These are phyloP conservation scores for Ogataea glucozyma DNA, from an alignment of 805 yeast species.

Conservation along the genomic window DNA sequence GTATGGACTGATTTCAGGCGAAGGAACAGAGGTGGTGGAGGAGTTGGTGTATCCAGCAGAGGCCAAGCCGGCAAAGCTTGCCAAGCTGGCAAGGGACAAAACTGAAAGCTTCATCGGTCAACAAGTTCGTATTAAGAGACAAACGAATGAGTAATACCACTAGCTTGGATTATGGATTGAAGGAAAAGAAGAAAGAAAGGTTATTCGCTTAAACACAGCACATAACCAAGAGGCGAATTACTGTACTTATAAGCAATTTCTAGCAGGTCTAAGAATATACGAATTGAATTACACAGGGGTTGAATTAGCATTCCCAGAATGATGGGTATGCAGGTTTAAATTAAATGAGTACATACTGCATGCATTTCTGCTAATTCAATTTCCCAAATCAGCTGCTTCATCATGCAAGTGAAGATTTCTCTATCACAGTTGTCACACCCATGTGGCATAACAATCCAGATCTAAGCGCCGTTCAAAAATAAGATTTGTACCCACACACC, in stretches of 20 bases:
- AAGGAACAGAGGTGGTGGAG: conserved; percentile 15
- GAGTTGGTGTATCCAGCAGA: conserved; percentile 26
- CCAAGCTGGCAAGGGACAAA: conserved; percentile 20
- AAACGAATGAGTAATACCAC: conserved; percentile 20
- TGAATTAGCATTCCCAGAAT: background rate
- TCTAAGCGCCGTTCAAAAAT: background rate
- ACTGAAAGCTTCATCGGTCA: conserved; percentile 24
- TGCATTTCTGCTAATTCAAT: background rate
- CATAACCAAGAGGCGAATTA: background rate
- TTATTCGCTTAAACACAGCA: background rate
- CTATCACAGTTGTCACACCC: background rate
- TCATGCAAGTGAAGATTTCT: background rate
- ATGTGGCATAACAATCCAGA: background rate
- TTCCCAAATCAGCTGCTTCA: background rate
- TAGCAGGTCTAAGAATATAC: background rate
- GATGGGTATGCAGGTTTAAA: background rate
- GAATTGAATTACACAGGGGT: conserved; percentile 2
- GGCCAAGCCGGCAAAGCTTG: conserved; percentile 18
- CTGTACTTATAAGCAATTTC: background rate
- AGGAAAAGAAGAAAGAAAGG: background rate
- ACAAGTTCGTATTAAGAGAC: conserved; percentile 8
- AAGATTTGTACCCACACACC: background rate
- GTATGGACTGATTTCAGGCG: conserved; percentile 22
- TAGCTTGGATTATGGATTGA: background rate
- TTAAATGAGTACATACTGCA: background rate